Evolutionary conservation across 306 rosid species (phyloP), one percentile per base, ranked within the genome.

Genomic region (Quillaja saponaria): DNA sequence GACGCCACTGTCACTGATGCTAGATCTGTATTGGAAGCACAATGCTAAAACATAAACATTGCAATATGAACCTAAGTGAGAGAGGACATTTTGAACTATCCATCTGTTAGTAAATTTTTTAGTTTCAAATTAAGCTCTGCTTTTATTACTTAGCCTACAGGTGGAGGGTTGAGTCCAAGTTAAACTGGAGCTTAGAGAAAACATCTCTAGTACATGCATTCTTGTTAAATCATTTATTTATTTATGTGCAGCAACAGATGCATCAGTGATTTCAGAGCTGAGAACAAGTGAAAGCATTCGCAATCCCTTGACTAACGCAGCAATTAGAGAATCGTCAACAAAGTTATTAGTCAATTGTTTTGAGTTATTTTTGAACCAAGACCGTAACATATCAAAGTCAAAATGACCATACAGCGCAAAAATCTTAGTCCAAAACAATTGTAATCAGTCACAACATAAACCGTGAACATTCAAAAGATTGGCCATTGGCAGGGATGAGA

Each of bases 261-360:
- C 99, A 83, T 94, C 99, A 3, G 86, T 83, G 50, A 94, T 85
- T 77, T 87, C 90, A 72, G 95, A 79, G 71, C 99, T 97, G 63
- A 94, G 96, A 76, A 94, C 97, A 58, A 94, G 96, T 34, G 99
- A 94, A 37, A 94, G 97, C 97, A 78, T 94, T 42, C 79, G 86
- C 76, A 94, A 64, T 52, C 80, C 85, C 87, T 96, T 89, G 80
- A 54, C 66, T 34, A 28, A 66, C 49, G 35, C 35, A 18, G 42
- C 17, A 74, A 68, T 38, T 42, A 61, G 69, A 64, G 46, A 72
- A 68, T 15, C 20, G 34, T 63, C 61, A 71, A 60, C 58, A 67
- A 62, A 61, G 40, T 48, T 67, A n/a, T n/a, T n/a, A n/a, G n/a
- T n/a, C n/a, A 39, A 25, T 49, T 39, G 52, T 31, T 64, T 31